A percentile compares a stretch with the other conserved stretches of the same genome.
phyloP scores from a whole-genome alignment of 306 rosid species.

The Inga oerstediana region DNA sequence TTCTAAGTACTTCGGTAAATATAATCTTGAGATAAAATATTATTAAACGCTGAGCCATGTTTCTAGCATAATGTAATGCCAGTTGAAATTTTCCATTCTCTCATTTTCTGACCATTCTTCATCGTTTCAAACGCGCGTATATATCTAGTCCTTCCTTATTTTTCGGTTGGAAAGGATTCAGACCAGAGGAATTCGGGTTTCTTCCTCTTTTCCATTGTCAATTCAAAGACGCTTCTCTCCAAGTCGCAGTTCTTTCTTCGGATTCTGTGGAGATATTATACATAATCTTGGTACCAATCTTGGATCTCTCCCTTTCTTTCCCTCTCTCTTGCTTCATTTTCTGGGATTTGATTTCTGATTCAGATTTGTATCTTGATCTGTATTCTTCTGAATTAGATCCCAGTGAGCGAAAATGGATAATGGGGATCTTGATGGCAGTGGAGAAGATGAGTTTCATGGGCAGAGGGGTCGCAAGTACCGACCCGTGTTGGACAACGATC shows the following conservation, averaged over 20 bases:
- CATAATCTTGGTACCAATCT: not conserved
- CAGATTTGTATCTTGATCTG: conserved; percentile 38
- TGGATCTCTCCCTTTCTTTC: conserved; percentile 32
- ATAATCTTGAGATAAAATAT: too few relatives aligned
- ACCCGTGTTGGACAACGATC: conserved; percentile 90
- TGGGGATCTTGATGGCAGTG: conserved; percentile 77
- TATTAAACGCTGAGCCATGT: not conserved
- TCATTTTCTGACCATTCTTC: not conserved
- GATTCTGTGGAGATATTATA: not conserved
- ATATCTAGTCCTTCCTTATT: not conserved
- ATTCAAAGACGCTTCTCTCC: conserved; percentile 40
- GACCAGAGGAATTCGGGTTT: not conserved
- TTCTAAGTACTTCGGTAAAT: too few relatives aligned
- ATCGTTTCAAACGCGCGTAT: conserved; percentile 16
- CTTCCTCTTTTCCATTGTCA: conserved; percentile 20
- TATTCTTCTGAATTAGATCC: conserved; percentile 8
- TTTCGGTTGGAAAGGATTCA: not conserved
- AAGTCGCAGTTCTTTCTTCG: not conserved
- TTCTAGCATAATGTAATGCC: not conserved
- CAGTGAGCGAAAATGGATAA: conserved; percentile 56
- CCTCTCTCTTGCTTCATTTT: not conserved
- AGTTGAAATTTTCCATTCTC: not conserved
- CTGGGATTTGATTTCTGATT: conserved; percentile 13
- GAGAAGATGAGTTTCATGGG: conserved; percentile 64
- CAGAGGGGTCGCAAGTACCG: conserved; percentile 79